These are phyloP conservation scores for Lathyrus sativus DNA, from an alignment of 306 rosid species.

Conservation along the genomic window DNA sequence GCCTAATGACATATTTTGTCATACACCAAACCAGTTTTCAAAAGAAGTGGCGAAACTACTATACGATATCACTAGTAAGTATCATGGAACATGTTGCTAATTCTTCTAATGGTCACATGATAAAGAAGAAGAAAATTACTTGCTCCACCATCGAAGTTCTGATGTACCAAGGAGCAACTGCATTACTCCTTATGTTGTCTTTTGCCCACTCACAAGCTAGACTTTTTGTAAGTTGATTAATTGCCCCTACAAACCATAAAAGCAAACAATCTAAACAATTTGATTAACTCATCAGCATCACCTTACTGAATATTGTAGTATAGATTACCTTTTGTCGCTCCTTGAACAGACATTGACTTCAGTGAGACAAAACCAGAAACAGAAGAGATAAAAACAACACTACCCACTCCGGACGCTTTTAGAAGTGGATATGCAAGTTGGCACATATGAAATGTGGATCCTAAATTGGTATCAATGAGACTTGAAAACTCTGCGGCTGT, in stretches of 20 bases:
- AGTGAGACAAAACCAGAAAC: conserved; percentile 75
- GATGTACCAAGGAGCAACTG: conserved; percentile 86
- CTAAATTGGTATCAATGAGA: conserved; percentile 72
- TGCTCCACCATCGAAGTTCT: conserved; percentile 73
- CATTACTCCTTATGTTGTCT: conserved; percentile 75
- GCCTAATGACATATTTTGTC: not conserved
- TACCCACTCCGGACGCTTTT: conserved; percentile 63
- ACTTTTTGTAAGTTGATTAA: conserved; percentile 69
- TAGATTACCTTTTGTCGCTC: conserved; percentile 73
- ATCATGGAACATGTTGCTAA: conserved; percentile 11
- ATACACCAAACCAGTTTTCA: not conserved
- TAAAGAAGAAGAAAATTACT: conserved; percentile 47
- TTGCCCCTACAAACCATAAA: conserved; percentile 57
- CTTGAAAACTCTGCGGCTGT: conserved; percentile 60
- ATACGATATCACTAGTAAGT: conserved; percentile 1
- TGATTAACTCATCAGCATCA: conserved; percentile 13
- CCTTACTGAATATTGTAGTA: conserved; percentile 11
- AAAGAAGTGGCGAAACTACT: not conserved
- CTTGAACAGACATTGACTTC: conserved; percentile 75
- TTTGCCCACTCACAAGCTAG: conserved; percentile 87
- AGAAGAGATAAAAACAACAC: conserved; percentile 69
- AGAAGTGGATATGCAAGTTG: conserved; percentile 73
- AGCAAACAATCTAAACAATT: conserved; percentile 28
- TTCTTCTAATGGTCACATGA: conserved; percentile 30
- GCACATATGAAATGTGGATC: conserved; percentile 68